Percentiles rank a stretch among this genome's conserved stretches.
Evolutionary conservation across 163 green algal genomes (phyloP).

Genomic region (Prototheca wickerhamii): DNA sequence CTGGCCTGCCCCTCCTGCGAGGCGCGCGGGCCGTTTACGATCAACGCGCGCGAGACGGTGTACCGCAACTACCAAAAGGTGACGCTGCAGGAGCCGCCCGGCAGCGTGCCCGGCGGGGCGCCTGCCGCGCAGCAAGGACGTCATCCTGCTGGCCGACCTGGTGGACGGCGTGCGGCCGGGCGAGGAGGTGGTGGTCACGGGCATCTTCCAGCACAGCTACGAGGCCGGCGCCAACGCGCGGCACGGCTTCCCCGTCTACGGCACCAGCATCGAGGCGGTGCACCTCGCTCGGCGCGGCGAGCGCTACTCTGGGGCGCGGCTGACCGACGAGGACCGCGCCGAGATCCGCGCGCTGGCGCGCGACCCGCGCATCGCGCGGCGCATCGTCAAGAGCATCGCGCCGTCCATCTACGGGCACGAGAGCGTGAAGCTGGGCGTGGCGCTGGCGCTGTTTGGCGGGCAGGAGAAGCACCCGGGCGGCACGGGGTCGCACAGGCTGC

Average conservation of each 20-base stretch:
- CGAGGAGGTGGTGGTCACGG: constrained; percentile 85
- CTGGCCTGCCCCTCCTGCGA: constrained; percentile 75
- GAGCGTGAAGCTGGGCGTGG: constrained; percentile 92
- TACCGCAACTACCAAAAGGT: constrained; percentile 99
- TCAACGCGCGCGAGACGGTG: constrained; percentile 79
- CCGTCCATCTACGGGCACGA: constrained; percentile 96
- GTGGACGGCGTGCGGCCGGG: constrained; percentile 88
- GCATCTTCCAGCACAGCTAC: constrained; percentile 88
- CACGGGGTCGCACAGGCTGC: constrained; percentile 69
- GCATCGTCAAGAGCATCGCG: constrained; percentile 91
- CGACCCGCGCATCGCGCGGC: constrained; percentile 61
- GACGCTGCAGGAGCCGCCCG: constrained; percentile 93
- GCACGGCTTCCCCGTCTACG: constrained; percentile 94
- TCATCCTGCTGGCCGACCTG: constrained; percentile 95
- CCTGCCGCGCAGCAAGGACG: constrained; percentile 92
- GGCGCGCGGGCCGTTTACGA: constrained; percentile 80
- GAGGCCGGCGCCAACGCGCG: constrained; percentile 78
- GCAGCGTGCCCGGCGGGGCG: constrained; percentile 83
- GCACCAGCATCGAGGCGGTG: constrained; percentile 92
- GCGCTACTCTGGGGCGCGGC: constrained; percentile 54
- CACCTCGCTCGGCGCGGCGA: constrained; percentile 49
- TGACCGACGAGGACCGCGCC: constrained; percentile 91
- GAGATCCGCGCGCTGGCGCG: constrained; percentile 70
- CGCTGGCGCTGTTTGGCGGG: constrained; percentile 91
- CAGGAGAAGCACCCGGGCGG: constrained; percentile 63